Conservation (phyloP, 1,139 yeast genomes). For the Saccharomycopsis hybrid region DNA sequence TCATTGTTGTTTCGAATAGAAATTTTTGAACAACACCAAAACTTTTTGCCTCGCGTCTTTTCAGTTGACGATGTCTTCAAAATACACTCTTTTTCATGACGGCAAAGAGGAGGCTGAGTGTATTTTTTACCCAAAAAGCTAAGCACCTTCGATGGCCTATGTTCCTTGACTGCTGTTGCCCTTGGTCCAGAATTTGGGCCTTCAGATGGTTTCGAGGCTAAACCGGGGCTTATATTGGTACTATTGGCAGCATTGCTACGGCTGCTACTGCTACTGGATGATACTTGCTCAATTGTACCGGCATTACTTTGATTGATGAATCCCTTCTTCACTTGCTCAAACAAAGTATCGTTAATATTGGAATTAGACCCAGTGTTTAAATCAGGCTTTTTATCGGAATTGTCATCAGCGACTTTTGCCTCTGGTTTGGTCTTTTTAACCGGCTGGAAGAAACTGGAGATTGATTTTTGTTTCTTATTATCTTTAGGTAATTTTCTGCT, state of each 20-base stretch:
- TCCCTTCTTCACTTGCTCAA: slow-evolving; percentile 6
- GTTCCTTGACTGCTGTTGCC: too few relatives aligned
- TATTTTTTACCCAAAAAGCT: too few relatives aligned
- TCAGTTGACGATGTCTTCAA: slow-evolving; percentile 43
- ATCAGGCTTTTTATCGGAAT: not conserved
- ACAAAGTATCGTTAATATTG: slow-evolving; percentile 7
- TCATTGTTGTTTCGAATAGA: slow-evolving; percentile 22
- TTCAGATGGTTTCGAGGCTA: too few relatives aligned
- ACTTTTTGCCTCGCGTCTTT: slow-evolving; percentile 45
- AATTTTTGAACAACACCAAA: slow-evolving; percentile 51
- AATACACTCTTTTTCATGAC: slow-evolving; percentile 43
- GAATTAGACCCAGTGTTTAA: not conserved
- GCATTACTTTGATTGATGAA: too few relatives aligned
- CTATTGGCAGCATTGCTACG: too few relatives aligned
- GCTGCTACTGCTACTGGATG: too few relatives aligned
- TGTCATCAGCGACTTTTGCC: not conserved
- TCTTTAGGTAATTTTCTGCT: slow-evolving; percentile 25
- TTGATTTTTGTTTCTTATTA: slow-evolving; percentile 24
- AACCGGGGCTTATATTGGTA: too few relatives aligned
- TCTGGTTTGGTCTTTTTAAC: slow-evolving; percentile 8
- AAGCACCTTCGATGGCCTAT: too few relatives aligned
- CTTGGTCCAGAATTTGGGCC: too few relatives aligned
- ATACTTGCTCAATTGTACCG: too few relatives aligned
- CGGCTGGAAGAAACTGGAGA: slow-evolving; percentile 28
- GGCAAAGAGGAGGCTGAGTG: slow-evolving; percentile 43